phyloP scores from a whole-genome alignment of 169 alveolate genomes.

The Eimeria zaria region DNA sequence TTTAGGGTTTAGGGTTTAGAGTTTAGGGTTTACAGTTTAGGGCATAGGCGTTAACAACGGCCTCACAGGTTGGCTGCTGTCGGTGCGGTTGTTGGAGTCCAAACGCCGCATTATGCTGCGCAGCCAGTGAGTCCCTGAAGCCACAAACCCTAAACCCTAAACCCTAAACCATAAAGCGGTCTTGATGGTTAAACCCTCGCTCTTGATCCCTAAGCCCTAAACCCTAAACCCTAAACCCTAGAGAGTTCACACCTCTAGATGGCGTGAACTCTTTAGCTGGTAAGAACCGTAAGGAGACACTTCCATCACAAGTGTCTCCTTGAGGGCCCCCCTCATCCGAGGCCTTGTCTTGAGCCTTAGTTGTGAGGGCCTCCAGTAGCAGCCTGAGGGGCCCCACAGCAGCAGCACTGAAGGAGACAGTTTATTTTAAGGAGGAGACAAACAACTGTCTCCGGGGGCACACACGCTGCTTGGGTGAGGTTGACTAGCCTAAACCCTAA shows the following conservation, averaged over 20 bases:
- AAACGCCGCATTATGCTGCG: neutral
- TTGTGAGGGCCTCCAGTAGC: slow-evolving; percentile 7
- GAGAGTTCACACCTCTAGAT: neutral
- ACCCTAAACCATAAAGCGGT: neutral
- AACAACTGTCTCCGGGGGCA: too few relatives aligned
- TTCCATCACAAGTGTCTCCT: neutral
- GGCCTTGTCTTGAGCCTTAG: neutral
- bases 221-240: slow-evolving; percentile 12
- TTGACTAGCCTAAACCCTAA: neutral
- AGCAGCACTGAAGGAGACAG: neutral
- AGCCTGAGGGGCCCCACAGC: neutral
- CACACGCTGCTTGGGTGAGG: too few relatives aligned
- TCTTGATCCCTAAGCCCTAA: neutral
- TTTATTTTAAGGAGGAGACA: neutral
- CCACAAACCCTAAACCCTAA: neutral
- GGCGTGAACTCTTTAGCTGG: slow-evolving; percentile 6
- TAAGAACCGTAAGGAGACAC: slow-evolving; percentile 1
- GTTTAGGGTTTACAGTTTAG: neutral
- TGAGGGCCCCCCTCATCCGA: neutral
- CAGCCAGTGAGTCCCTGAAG: slow-evolving; percentile 29
- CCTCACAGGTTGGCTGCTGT: slow-evolving; percentile 1
- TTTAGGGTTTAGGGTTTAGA: slow-evolving; percentile 27
- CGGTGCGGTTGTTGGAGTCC: neutral
- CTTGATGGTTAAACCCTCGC: too few relatives aligned
- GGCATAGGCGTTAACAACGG: neutral